These are phyloP conservation scores for Anthoceros angustus DNA, from an alignment of 225 moss, liverwort and hornwort species.

Conservation along the genomic window DNA sequence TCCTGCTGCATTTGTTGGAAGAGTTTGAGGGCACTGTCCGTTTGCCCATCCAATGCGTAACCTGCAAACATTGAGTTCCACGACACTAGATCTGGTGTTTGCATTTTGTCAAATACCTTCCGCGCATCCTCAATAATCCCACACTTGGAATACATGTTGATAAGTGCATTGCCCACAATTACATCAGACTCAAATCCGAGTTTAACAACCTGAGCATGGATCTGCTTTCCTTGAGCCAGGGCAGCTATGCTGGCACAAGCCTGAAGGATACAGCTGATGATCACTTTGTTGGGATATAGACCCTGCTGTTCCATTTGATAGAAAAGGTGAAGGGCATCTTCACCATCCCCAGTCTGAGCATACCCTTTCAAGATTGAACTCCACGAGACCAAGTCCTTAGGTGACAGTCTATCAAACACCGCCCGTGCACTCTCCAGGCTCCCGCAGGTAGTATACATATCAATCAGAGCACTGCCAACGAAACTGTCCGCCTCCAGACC, in stretches of 20 bases:
- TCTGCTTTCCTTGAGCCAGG: not conserved
- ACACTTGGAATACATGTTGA: conserved; percentile 2
- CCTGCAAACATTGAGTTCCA: not conserved
- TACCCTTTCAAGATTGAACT: not conserved
- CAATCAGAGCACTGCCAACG: not conserved
- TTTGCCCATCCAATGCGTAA: not conserved
- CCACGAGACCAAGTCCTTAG: not conserved
- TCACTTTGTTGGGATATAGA: not conserved
- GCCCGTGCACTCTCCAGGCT: not conserved
- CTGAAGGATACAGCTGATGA: not conserved
- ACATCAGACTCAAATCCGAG: not conserved
- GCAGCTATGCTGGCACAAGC: conserved; percentile 1
- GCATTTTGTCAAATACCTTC: not conserved
- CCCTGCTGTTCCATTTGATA: not conserved
- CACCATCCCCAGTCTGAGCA: not conserved
- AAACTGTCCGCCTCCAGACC: too few species aligned
- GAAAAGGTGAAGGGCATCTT: not conserved
- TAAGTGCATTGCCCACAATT: not conserved
- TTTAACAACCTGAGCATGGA: not conserved
- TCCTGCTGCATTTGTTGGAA: not conserved
- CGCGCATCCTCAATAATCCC: not conserved
- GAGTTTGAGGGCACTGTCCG: not conserved
- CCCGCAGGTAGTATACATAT: conserved; percentile 1
- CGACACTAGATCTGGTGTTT: not conserved
- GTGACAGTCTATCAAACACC: not conserved